A percentile compares a stretch with the other conserved stretches of the same genome.
phyloP scores from a whole-genome alignment of 2,329 filamentous ascomycete genomes.

The Clonostachys rhizophaga region DNA sequence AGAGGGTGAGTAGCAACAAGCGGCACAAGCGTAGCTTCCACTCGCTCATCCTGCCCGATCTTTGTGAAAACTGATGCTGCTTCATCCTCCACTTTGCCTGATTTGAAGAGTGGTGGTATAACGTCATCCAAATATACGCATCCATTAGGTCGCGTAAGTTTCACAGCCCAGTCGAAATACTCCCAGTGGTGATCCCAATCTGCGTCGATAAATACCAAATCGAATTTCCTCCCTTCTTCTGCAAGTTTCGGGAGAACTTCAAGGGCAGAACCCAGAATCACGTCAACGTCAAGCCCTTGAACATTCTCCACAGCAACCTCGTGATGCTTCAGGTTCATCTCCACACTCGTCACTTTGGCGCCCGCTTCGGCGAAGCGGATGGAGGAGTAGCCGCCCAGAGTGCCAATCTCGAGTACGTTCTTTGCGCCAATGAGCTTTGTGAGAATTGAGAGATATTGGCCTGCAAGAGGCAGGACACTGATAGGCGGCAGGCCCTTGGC shows the following conservation, averaged over 20 bases:
- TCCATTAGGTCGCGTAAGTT: slow-evolving; percentile 29
- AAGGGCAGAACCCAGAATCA: slow-evolving; percentile 36
- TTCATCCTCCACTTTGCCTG: slow-evolving; percentile 1
- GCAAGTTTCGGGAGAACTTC: slow-evolving; percentile 29
- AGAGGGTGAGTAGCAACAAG: slow-evolving; percentile 10
- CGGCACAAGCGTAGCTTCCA: slow-evolving; percentile 15
- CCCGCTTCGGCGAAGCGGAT: slow-evolving; percentile 42
- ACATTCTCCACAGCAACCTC: slow-evolving; percentile 40
- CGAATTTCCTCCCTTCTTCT: slow-evolving; percentile 35
- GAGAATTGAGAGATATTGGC: slow-evolving; percentile 31
- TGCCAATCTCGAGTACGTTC: slow-evolving; percentile 47
- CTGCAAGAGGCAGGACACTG: slow-evolving; percentile 23
- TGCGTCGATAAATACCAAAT: slow-evolving; percentile 49
- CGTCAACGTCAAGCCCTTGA: slow-evolving; percentile 31
- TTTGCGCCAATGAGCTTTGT: slow-evolving; percentile 24
- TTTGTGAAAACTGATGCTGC: slow-evolving; percentile 11
- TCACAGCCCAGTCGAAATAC: slow-evolving; percentile 39
- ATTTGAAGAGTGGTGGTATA: slow-evolving; percentile 16
- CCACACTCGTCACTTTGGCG: slow-evolving; percentile 41
- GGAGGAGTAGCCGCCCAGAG: slow-evolving; percentile 46
- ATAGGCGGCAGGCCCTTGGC: slow-evolving; percentile 28
- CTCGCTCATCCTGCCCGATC: slow-evolving; percentile 13
- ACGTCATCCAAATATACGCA: slow-evolving; percentile 46
- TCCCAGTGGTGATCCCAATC: slow-evolving; percentile 41
- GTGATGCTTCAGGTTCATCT: slow-evolving; percentile 38